phyloP scores from a whole-genome alignment of 768 basidiomycete genomes.

The Lentinula aciculospora region DNA sequence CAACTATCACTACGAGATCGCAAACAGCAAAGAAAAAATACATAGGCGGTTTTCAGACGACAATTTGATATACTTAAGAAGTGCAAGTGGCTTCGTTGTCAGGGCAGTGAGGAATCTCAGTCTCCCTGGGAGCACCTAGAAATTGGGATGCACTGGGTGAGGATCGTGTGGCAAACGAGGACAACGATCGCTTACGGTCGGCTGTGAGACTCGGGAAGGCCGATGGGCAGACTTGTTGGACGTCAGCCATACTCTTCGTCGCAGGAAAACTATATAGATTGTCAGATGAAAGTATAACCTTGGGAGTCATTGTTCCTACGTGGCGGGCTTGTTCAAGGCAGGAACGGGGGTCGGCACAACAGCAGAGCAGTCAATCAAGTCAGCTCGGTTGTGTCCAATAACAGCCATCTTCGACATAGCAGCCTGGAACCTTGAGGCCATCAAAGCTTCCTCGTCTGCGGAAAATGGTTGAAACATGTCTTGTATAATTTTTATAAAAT shows the following conservation, averaged over 20 bases:
- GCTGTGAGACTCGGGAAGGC: slow-evolving; percentile 4
- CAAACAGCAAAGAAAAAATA: not conserved
- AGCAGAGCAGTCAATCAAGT: slow-evolving; percentile 16
- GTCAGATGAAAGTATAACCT: not conserved
- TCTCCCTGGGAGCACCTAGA: slow-evolving; percentile 1
- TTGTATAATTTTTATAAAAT: not conserved
- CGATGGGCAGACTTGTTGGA: not conserved
- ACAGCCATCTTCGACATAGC: slow-evolving; percentile 16
- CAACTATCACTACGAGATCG: not conserved
- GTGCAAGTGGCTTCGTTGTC: slow-evolving; percentile 1
- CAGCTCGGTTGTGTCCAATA: slow-evolving; percentile 11
- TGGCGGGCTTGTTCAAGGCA: slow-evolving; percentile 10
- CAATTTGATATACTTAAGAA: not conserved
- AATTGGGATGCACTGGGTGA: not conserved
- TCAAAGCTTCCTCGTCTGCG: slow-evolving; percentile 7
- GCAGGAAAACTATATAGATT: not conserved
- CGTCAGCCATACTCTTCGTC: slow-evolving; percentile 2
- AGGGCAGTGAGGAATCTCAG: not conserved
- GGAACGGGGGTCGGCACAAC: slow-evolving; percentile 15
- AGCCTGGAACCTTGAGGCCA: slow-evolving; percentile 10
- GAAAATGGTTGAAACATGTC: not conserved
- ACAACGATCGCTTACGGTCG: not conserved
- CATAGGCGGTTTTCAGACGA: not conserved
- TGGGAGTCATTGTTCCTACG: not conserved
- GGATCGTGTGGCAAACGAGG: not conserved